These are phyloP conservation scores for Angophora floribunda DNA, from an alignment of 345 rosid species.

Conservation along the genomic window DNA sequence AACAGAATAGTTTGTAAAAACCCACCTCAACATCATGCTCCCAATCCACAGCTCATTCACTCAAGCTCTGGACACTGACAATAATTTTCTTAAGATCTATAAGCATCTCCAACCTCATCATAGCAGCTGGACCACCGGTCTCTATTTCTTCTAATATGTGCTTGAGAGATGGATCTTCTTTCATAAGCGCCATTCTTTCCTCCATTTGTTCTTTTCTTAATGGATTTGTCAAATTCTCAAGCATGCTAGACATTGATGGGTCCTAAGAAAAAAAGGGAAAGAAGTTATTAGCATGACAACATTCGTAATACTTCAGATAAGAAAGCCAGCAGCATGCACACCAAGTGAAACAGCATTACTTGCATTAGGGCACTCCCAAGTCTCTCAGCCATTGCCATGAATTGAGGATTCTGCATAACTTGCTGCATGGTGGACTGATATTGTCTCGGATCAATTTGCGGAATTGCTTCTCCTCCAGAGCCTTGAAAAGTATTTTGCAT, in stretches of 20 bases:
- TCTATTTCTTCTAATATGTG: conserved; percentile 91
- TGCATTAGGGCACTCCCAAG: conserved; percentile 57
- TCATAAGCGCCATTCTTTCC: conserved; percentile 80
- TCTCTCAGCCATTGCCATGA: conserved; percentile 43
- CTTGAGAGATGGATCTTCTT: conserved; percentile 86
- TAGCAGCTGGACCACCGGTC: conserved; percentile 83
- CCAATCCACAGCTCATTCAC: neutral
- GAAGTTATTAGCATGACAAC: neutral
- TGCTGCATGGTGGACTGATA: conserved; percentile 41
- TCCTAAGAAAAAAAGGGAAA: conserved; percentile 37
- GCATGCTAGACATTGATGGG: conserved; percentile 86
- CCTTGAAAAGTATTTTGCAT: conserved; percentile 38
- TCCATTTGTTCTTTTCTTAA: conserved; percentile 67
- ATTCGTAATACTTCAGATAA: neutral
- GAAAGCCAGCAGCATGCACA: neutral
- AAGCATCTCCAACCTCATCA: conserved; percentile 70
- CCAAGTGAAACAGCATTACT: conserved; percentile 19
- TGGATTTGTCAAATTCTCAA: conserved; percentile 77
- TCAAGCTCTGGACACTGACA: neutral
- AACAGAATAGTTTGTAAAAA: neutral
- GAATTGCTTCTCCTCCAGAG: conserved; percentile 8
- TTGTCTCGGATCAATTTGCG: conserved; percentile 36
- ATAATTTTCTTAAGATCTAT: neutral
- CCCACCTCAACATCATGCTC: neutral
- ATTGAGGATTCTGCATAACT: conserved; percentile 48